Base-by-base conservation (phyloP, 192 early-diverging fungal genomes). In the Pilaira anomala region DNA sequence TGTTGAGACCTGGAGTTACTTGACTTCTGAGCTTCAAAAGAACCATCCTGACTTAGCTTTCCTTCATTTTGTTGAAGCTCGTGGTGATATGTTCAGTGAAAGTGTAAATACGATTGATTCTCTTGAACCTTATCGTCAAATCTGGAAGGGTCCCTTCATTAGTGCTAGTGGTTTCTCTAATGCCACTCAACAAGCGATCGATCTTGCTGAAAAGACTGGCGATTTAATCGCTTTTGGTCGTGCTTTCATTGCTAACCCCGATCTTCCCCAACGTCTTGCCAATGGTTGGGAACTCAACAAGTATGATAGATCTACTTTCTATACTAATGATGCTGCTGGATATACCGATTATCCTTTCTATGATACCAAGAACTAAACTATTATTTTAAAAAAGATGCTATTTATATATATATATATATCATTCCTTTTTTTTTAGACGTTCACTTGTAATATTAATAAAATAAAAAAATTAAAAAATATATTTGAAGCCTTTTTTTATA, bases 101-200 rank as follows among this genome's bases (percentile, higher is more conserved):
- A 7, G 21, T 22, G 84, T 93, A 57, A 93, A 88, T 28, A 45
- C n/a, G 1, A 26, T 18, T 19, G 45, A 57, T 12, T 41, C 13
- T 0, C 36, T 72, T 51, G 52, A 29, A 49, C 54, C 48, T 41
- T 69, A 57, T 45, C 52, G 54, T 12, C 22, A 48, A 13, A 42
- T 65, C 48, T 63, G 71, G 71, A 45, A 62, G 42, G 59, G 53
- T 25, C 60, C 26, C 18, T 62, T 72, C 24, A 33, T 72, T n/a
- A 53, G 26, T 1, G 71, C 71, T 58, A 71, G 64, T 56, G 60
- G 60, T 13, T 60, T 56, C 40, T 54, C 51, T 2, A 53, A n/a
- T 14, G 25, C 22, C 14, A 26, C 51, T 28, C 14, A 53, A 28
- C 25, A n/a, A 24, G 51, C 51, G 1, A n/a, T 53, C 11, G 51